A percentile compares a stretch with the other conserved stretches of the same genome.
phyloP scores from a whole-genome alignment of 208 protist genomes.

The Crithidia thermophila region DNA sequence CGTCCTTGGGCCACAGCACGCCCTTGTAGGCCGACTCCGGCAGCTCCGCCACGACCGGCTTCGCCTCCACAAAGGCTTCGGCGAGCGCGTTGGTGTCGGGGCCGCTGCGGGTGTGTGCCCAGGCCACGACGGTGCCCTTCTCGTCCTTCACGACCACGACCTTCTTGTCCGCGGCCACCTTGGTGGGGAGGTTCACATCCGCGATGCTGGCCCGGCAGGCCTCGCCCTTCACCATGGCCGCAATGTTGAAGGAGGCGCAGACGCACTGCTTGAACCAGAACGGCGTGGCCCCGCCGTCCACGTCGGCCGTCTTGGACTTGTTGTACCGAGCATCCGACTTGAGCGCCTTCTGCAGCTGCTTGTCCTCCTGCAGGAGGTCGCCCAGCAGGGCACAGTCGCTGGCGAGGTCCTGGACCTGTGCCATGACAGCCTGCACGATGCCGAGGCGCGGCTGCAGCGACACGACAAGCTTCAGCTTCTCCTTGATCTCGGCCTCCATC shows the following conservation, averaged over 20 bases:
- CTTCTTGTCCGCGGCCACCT: slow-evolving; percentile 51
- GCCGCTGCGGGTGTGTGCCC: slow-evolving; percentile 52
- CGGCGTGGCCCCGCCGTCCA: slow-evolving; percentile 49
- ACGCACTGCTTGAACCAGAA: slow-evolving; percentile 64
- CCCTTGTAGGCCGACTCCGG: slow-evolving; percentile 27
- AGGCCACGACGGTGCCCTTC: slow-evolving; percentile 40
- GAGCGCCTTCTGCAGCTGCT: slow-evolving; percentile 53
- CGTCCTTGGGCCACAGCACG: slow-evolving; percentile 74
- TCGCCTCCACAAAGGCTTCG: slow-evolving; percentile 32
- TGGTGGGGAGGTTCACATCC: slow-evolving; percentile 41
- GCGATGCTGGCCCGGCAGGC: slow-evolving; percentile 56
- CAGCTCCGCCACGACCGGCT: slow-evolving; percentile 32
- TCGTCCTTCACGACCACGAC: slow-evolving; percentile 49
- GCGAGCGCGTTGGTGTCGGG: slow-evolving; percentile 33
- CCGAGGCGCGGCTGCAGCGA: slow-evolving; percentile 61
- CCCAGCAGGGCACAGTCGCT: slow-evolving; percentile 50
- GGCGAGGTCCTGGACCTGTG: slow-evolving; percentile 48
- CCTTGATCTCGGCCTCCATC: slow-evolving; percentile 58
- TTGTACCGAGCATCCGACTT: slow-evolving; percentile 59
- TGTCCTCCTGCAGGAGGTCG: slow-evolving; percentile 72
- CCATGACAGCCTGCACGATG: slow-evolving; percentile 41
- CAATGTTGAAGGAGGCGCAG: slow-evolving; percentile 71
- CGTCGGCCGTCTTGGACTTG: slow-evolving; percentile 50
- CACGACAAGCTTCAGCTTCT: slow-evolving; percentile 44
- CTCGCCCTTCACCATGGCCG: slow-evolving; percentile 42